phyloP scores from a whole-genome alignment of 2,329 filamentous ascomycete species.

The Ampelomyces quisqualis region DNA sequence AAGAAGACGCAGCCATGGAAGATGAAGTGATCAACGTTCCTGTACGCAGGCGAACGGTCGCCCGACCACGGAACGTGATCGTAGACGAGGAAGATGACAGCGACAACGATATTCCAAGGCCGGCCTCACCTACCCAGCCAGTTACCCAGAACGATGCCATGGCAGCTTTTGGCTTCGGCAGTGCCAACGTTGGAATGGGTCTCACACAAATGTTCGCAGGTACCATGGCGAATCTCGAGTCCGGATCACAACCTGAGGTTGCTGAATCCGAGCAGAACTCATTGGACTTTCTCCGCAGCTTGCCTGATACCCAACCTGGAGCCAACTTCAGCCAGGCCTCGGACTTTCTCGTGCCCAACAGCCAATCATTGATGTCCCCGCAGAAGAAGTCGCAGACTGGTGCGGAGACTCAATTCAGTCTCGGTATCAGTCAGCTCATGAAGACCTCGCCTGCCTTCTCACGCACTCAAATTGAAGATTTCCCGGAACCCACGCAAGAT shows the following conservation, averaged over 20 bases:
- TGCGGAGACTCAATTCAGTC: constrained; percentile 25
- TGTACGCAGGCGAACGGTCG: constrained; percentile 52
- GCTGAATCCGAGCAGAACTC: constrained; percentile 50
- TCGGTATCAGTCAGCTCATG: constrained; percentile 43
- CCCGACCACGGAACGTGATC: constrained; percentile 54
- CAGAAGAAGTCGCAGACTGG: constrained; percentile 25
- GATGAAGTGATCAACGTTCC: constrained; percentile 51
- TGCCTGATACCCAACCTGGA: constrained; percentile 60
- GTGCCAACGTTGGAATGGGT: constrained; percentile 57
- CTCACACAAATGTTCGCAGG: constrained; percentile 89
- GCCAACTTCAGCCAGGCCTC: constrained; percentile 61
- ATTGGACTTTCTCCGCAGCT: constrained; percentile 51
- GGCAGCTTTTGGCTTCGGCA: constrained; percentile 45
- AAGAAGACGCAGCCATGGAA: constrained; percentile 47
- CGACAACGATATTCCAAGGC: constrained; percentile 18
- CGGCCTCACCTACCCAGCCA: constrained; percentile 25
- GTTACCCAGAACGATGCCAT: constrained; percentile 34
- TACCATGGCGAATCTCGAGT: constrained; percentile 70
- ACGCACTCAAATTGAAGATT: constrained; percentile 66
- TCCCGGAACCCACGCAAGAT: constrained; percentile 79
- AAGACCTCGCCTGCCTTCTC: constrained; percentile 33
- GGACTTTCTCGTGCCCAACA: constrained; percentile 58
- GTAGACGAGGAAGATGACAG: constrained; percentile 62
- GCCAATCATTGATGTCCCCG: constrained; percentile 48
- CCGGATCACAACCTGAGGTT: constrained; percentile 39